Conservation (phyloP, 2,329 filamentous ascomycete species). For the Periconia digitata region DNA sequence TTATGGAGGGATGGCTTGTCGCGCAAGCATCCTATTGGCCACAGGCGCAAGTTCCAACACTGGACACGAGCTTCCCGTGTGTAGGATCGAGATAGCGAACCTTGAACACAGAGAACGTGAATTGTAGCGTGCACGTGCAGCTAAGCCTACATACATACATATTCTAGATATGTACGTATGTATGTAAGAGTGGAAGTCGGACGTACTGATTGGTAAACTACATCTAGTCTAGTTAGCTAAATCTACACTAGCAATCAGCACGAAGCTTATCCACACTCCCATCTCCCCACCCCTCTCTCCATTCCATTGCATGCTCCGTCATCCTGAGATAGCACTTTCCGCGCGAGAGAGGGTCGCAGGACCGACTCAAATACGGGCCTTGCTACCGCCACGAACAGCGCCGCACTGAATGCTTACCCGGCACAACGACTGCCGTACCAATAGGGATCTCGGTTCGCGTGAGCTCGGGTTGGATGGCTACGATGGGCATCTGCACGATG, state of each 20-base stretch:
- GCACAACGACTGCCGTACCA: constrained; percentile 1
- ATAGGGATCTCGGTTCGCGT: neutral
- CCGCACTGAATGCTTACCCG: constrained; percentile 4
- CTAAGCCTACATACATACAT: no score
- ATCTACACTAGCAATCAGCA: neutral
- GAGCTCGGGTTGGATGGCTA: constrained; percentile 2
- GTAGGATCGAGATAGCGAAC: neutral
- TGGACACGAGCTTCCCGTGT: neutral
- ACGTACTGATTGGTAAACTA: neutral
- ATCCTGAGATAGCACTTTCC: neutral
- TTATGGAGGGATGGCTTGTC: neutral
- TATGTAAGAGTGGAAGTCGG: no score
- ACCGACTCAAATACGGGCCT: constrained; percentile 1
- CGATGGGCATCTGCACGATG: constrained; percentile 2
- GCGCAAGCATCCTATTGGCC: constrained; percentile 1
- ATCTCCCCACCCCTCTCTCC: neutral
- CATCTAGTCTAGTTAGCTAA: neutral
- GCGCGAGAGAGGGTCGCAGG: neutral
- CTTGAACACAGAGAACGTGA: neutral
- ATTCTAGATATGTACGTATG: no score
- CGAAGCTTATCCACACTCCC: neutral
- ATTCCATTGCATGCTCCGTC: neutral
- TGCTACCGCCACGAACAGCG: neutral
- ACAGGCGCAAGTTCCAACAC: neutral
- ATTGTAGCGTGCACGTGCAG: no score